phyloP scores from a whole-genome alignment of 139 green algal genomes.

The Chlorella sp. region DNA sequence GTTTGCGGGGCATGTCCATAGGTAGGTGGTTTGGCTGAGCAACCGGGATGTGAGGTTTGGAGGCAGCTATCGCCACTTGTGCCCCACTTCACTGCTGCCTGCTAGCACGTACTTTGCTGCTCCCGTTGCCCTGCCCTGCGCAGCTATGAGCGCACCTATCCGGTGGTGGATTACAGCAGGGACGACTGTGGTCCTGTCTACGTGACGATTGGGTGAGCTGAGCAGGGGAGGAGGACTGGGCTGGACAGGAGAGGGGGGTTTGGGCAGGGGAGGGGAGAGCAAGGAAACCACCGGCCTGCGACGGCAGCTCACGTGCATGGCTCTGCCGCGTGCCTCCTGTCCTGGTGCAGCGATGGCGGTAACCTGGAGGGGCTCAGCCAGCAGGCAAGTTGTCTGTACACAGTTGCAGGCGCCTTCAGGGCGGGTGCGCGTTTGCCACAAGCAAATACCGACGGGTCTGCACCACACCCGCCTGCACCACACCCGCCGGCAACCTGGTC shows the following conservation, averaged over 20 bases:
- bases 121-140: not conserved
- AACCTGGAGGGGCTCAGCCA: not conserved
- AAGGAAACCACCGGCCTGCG: not conserved
- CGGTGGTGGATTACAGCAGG: not conserved
- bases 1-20: not conserved
- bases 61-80: too few species aligned
- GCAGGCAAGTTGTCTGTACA: too few species aligned
- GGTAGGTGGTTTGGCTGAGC: not conserved
- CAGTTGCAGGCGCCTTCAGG: too few species aligned
- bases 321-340: not conserved
- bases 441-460: too few species aligned
- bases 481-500: too few species aligned
- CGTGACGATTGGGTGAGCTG: not conserved
- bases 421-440: too few species aligned
- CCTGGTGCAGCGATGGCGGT: not conserved
- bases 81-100: not conserved
- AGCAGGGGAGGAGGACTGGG: not conserved
- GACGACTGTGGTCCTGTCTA: not conserved
- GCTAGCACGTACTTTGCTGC: not conserved
- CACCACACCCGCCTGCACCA: too few species aligned
- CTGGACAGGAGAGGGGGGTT: too few species aligned
- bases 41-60: too few species aligned
- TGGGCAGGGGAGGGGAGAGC: not conserved
- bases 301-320: too few species aligned
- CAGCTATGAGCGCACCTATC: not conserved